Evolutionary conservation across 352 stramenopile genomes (phyloP).

Genomic region (Phytophthora constricta): DNA sequence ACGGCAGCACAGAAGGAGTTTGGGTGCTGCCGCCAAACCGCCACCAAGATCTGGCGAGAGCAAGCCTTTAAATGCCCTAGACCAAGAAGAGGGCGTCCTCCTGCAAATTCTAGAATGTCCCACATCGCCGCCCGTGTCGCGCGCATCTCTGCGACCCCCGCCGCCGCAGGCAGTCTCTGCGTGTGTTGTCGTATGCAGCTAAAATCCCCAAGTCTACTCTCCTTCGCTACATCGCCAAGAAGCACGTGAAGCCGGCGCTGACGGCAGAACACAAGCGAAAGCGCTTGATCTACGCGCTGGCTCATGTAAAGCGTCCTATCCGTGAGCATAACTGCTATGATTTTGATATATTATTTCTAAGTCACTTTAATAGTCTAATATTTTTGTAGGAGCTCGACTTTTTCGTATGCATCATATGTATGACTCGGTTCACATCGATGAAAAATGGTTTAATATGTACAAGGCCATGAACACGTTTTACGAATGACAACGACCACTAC

Average conservation of each 20-base stretch:
- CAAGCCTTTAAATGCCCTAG: too few species aligned
- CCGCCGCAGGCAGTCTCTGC: too few species aligned
- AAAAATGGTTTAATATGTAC: too few species aligned
- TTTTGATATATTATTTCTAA: background rate
- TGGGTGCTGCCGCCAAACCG: too few species aligned
- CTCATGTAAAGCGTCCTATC: background rate
- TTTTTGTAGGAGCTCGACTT: conserved; percentile 3
- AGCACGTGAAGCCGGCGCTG: conserved; percentile 3
- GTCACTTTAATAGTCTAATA: too few species aligned
- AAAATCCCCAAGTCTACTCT: conserved; percentile 4
- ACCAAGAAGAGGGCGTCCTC: too few species aligned
- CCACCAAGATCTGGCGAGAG: too few species aligned
- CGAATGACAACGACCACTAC: conserved; percentile 15
- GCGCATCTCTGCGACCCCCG: background rate
- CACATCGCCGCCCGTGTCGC: background rate
- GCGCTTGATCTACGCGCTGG: conserved; percentile 2
- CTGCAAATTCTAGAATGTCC: background rate
- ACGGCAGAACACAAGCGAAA: conserved; percentile 1
- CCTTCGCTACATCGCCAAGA: background rate
- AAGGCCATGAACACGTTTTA: too few species aligned
- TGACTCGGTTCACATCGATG: too few species aligned
- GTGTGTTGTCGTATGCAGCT: background rate
- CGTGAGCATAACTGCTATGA: too few species aligned
- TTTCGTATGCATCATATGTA: conserved; percentile 11
- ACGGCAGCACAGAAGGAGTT: background rate